These are phyloP conservation scores for Rhynchosporium graminicola DNA, from an alignment of 2,329 filamentous ascomycete genomes.

Conservation along the genomic window DNA sequence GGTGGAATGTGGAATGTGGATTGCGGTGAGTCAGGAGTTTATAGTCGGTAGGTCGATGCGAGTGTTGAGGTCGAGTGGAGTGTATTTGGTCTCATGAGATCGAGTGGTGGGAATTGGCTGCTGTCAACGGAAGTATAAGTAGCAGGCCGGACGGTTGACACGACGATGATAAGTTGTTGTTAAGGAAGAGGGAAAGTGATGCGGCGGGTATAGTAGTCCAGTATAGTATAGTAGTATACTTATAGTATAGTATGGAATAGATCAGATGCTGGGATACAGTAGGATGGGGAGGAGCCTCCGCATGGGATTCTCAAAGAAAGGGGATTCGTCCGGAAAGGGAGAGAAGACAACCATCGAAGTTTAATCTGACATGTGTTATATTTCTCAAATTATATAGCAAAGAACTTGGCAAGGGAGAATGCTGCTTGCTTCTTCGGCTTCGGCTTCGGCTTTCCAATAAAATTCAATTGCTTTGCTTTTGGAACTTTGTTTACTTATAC, in stretches of 20 bases:
- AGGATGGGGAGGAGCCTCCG: background rate
- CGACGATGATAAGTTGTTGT: slow-evolving; percentile 1
- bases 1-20: background rate
- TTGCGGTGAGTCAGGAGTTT: slow-evolving; percentile 7
- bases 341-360: too few species aligned
- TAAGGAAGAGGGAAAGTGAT: background rate
- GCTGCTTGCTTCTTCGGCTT: too few species aligned
- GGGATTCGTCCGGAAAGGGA: background rate
- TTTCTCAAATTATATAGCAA: too few species aligned
- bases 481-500: too few species aligned
- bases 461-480: too few species aligned
- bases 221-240: background rate
- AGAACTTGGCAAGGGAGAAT: too few species aligned
- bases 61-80: too few species aligned
- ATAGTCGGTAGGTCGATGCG: background rate
- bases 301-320: slow-evolving; percentile 7
- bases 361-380: too few species aligned
- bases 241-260: background rate
- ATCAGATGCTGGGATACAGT: slow-evolving; percentile 11
- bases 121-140: background rate
- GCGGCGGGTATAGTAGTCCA: background rate
- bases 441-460: too few species aligned
- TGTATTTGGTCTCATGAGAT: background rate
- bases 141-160: slow-evolving; percentile 1
- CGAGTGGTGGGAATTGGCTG: slow-evolving; percentile 6